Evolutionary conservation across 441 rosid species (phyloP).

Genomic region (Arabidopsis lyrata): DNA sequence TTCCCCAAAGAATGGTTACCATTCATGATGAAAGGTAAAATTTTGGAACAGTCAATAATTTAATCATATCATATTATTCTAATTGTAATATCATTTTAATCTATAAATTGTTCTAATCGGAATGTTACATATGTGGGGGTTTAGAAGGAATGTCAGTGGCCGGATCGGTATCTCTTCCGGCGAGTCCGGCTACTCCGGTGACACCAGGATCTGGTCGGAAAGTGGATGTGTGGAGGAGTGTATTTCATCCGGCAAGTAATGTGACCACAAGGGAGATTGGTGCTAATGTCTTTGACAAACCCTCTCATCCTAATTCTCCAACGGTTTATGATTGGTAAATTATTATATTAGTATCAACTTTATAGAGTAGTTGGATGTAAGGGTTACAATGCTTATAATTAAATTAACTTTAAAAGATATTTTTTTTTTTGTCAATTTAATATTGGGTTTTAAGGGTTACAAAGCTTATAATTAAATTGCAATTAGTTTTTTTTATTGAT

Average conservation of each 20-base stretch:
- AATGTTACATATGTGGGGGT: neutral
- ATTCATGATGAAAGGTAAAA: neutral
- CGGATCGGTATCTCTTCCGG: constrained; percentile 35
- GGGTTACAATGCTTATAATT: too few species aligned
- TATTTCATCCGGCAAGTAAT: constrained; percentile 96
- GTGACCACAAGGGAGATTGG: constrained; percentile 79
- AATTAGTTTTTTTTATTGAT: neutral
- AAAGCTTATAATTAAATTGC: neutral
- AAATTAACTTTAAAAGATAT: too few species aligned
- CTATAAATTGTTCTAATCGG: neutral
- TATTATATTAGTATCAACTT: neutral
- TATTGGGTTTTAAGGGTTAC: neutral
- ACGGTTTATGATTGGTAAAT: constrained; percentile 90
- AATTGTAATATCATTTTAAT: neutral
- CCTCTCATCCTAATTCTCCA: constrained; percentile 77
- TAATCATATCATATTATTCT: neutral
- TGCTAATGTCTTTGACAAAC: constrained; percentile 74
- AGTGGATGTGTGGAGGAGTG: constrained; percentile 94
- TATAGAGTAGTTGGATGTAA: neutral
- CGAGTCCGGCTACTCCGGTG: constrained; percentile 49
- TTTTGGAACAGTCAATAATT: neutral
- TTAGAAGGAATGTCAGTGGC: constrained; percentile 9
- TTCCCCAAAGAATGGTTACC: too few species aligned
- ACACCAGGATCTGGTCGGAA: constrained; percentile 68
- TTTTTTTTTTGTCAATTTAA: neutral